phyloP scores from a whole-genome alignment of 176 grass and related monocot species.

The Saccharum spontaneum region DNA sequence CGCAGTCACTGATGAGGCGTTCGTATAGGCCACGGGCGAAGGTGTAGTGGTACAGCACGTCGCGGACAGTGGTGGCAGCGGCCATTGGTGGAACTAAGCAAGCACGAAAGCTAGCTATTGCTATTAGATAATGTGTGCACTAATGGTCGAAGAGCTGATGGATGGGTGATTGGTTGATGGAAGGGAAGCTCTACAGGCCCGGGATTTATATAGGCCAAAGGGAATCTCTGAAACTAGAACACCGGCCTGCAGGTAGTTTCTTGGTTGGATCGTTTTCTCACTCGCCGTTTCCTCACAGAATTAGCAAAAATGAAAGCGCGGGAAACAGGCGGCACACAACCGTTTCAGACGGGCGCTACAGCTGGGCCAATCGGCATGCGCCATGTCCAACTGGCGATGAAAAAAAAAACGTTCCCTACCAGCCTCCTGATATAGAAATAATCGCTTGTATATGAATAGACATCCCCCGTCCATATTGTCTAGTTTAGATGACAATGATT shows the following conservation, averaged over 20 bases:
- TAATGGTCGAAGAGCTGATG: background rate
- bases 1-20: slow-evolving; percentile 3
- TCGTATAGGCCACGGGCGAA: slow-evolving; percentile 46
- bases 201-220: background rate
- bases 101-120: background rate
- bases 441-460: background rate
- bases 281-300: background rate
- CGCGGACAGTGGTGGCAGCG: slow-evolving; percentile 29
- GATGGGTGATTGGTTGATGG: background rate
- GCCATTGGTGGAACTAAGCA: slow-evolving; percentile 4
- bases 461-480: background rate
- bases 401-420: background rate
- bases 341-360: background rate
- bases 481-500: background rate
- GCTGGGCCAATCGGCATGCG: background rate
- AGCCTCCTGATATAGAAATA: background rate
- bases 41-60: slow-evolving; percentile 43
- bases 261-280: background rate
- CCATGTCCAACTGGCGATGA: background rate
- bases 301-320: background rate
- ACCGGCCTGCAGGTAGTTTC: background rate
- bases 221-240: background rate
- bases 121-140: background rate
- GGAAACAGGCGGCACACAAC: background rate
- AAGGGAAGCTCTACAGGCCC: background rate